phyloP scores from a whole-genome alignment of 2,329 filamentous ascomycete species.

The Neopestalotiopsis rosae region DNA sequence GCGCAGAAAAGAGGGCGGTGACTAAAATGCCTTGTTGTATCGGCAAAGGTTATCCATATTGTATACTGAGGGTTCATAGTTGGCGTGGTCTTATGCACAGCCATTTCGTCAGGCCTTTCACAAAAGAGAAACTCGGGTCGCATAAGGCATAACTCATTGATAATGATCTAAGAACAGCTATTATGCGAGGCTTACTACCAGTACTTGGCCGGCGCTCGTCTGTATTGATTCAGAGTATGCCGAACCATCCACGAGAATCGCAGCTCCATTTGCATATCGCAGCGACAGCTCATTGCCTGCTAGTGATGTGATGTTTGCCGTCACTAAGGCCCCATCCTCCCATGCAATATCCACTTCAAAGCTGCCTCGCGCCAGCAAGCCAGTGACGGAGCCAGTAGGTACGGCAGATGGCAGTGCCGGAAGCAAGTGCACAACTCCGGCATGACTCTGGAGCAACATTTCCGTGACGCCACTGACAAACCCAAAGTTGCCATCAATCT shows the following conservation, averaged over 20 bases:
- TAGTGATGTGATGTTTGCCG: slow-evolving; percentile 28
- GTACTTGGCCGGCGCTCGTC: slow-evolving; percentile 18
- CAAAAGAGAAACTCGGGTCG: too few relatives aligned
- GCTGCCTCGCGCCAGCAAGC: slow-evolving; percentile 28
- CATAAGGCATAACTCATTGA: too few relatives aligned
- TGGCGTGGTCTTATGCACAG: too few relatives aligned
- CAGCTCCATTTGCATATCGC: slow-evolving; percentile 23
- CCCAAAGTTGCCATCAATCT: slow-evolving; percentile 58
- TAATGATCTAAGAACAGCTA: too few relatives aligned
- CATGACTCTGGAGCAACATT: slow-evolving; percentile 47
- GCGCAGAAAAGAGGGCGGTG: too few relatives aligned
- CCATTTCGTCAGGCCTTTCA: too few relatives aligned
- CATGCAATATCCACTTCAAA: slow-evolving; percentile 29
- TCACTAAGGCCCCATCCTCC: slow-evolving; percentile 24
- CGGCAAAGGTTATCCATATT: too few relatives aligned
- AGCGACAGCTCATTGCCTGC: slow-evolving; percentile 26
- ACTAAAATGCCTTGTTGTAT: too few relatives aligned
- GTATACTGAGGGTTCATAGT: too few relatives aligned
- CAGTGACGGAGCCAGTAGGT: slow-evolving; percentile 26
- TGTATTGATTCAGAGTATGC: slow-evolving; percentile 22
- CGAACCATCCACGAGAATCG: slow-evolving; percentile 26
- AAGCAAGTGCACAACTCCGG: slow-evolving; percentile 28
- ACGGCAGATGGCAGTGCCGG: slow-evolving; percentile 31
- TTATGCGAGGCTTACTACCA: not conserved
- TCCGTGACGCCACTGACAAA: slow-evolving; percentile 49